Percentiles rank a stretch among this genome's conserved stretches.
Evolutionary conservation across 495 filamentous ascomycete species (phyloP).

Genomic region (Penicillium diatomitis): DNA sequence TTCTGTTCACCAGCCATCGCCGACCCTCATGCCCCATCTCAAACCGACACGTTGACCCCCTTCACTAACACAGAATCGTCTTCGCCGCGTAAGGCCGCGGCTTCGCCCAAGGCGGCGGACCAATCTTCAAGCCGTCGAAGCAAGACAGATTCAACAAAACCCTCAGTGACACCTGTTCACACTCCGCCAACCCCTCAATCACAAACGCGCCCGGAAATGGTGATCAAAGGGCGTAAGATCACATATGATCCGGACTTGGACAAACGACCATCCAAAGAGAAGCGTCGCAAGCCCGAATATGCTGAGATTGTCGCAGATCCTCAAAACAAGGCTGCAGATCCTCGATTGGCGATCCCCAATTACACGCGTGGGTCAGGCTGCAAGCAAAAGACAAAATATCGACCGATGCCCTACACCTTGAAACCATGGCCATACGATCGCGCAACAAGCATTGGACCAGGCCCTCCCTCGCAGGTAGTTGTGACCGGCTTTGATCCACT

Average conservation of each 20-base stretch:
- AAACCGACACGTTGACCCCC: conserved; percentile 58
- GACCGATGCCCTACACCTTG: conserved; percentile 67
- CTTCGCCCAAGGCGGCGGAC: conserved; percentile 37
- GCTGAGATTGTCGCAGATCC: conserved; percentile 55
- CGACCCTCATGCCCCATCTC: conserved; percentile 34
- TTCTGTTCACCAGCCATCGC: conserved; percentile 10
- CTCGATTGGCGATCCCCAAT: conserved; percentile 58
- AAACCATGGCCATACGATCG: conserved; percentile 71
- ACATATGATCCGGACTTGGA: conserved; percentile 70
- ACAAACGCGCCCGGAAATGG: conserved; percentile 53
- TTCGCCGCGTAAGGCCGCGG: conserved; percentile 48
- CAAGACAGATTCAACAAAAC: conserved; percentile 14
- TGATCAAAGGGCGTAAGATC: conserved; percentile 57
- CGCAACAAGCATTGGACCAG: conserved; percentile 73
- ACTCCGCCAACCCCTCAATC: conserved; percentile 43
- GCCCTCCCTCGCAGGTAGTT: conserved; percentile 80
- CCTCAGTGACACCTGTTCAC: conserved; percentile 40
- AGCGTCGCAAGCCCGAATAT: conserved; percentile 62
- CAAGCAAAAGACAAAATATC: conserved; percentile 64
- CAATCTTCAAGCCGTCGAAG: conserved; percentile 11
- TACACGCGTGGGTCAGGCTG: conserved; percentile 49
- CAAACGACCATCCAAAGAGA: conserved; percentile 50
- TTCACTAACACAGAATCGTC: conserved; percentile 71
- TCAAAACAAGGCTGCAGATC: conserved; percentile 65
- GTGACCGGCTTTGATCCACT: conserved; percentile 92